Evolutionary conservation across 805 yeast genomes (phyloP).

Genomic region (Pichia heedii): DNA sequence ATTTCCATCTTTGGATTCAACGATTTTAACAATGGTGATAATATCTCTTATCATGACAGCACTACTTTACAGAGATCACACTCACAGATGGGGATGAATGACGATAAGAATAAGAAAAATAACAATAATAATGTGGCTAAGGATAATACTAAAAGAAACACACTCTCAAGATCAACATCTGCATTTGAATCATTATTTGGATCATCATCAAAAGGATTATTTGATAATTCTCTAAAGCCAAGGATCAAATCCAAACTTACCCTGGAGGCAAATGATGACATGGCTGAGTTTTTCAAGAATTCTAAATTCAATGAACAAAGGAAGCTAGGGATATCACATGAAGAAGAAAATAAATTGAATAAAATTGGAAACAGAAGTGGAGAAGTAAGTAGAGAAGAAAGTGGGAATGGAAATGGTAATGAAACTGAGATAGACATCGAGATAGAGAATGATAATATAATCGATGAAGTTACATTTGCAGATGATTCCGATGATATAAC

Average conservation of each 20-base stretch:
- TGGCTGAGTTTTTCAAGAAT: slow-evolving; percentile 10
- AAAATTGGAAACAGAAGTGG: too few species aligned
- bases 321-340: background rate
- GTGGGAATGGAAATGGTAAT: background rate
- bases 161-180: slow-evolving; percentile 2
- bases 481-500: slow-evolving; percentile 8
- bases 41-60: slow-evolving; percentile 1
- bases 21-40: background rate
- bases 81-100: background rate
- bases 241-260: slow-evolving; percentile 8
- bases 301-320: slow-evolving; percentile 7
- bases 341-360: background rate
- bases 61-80: slow-evolving; percentile 6
- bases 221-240: background rate
- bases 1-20: background rate
- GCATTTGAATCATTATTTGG: background rate
- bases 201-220: too few species aligned
- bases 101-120: background rate
- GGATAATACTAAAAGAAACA: background rate
- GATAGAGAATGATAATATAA: background rate
- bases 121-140: too few species aligned
- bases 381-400: too few species aligned
- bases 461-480: slow-evolving; percentile 2
- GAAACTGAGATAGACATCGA: background rate
- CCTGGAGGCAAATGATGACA: slow-evolving; percentile 5